These are phyloP conservation scores for Hericium alpestre DNA, from an alignment of 768 basidiomycete genomes.

Conservation along the genomic window DNA sequence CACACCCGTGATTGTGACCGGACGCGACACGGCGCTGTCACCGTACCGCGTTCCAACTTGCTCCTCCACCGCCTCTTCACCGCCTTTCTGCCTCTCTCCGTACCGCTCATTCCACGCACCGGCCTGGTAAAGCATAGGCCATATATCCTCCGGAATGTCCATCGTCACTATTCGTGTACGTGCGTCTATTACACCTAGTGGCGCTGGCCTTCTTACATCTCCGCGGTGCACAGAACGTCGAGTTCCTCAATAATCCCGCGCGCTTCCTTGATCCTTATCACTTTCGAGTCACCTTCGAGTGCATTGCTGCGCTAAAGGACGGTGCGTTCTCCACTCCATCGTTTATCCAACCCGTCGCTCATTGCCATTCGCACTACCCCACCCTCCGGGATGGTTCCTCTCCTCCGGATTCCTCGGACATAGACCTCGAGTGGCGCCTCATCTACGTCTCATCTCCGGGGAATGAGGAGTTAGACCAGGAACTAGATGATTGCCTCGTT, in stretches of 20 bases:
- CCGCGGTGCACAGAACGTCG: conserved; percentile 48
- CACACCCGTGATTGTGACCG: not conserved
- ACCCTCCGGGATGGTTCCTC: not conserved
- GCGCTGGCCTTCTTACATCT: not conserved
- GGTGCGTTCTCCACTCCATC: conserved; percentile 34
- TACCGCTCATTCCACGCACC: not conserved
- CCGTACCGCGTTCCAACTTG: not conserved
- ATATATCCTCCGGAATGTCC: conserved; percentile 5
- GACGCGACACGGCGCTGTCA: not conserved
- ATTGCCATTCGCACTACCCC: not conserved
- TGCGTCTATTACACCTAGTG: not conserved
- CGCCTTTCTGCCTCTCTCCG: not conserved
- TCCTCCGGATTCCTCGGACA: not conserved
- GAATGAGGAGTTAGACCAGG: conserved; percentile 87
- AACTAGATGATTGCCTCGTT: conserved; percentile 94
- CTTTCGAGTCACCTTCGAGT: conserved; percentile 95
- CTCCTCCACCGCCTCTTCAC: not conserved
- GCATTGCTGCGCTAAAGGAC: conserved; percentile 82
- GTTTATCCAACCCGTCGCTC: not conserved
- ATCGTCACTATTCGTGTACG: conserved; percentile 16
- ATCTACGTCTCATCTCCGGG: conserved; percentile 95
- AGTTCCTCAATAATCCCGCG: conserved; percentile 89
- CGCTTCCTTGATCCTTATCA: conserved; percentile 84
- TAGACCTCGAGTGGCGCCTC: conserved; percentile 96
- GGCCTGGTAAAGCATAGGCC: too few relatives aligned